Evolutionary conservation across 352 stramenopile genomes (phyloP).

Genomic region (Globisporangium nodosum): DNA sequence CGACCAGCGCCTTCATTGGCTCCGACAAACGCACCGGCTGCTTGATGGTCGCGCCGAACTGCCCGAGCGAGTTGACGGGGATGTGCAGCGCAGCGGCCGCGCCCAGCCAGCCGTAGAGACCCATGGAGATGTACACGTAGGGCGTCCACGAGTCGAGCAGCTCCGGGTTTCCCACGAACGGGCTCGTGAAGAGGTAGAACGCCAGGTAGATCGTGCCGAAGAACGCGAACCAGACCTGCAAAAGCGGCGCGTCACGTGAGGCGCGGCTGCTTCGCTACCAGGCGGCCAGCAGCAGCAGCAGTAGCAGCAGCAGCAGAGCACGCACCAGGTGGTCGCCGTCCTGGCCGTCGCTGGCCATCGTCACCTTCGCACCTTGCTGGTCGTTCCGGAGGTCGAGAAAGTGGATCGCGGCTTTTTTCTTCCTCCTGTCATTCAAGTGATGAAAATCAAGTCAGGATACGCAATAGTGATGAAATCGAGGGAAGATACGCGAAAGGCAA

Average conservation of each 20-base stretch:
- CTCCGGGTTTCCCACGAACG: conserved; percentile 81
- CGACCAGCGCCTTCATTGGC: too few species aligned
- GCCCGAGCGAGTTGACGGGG: conserved; percentile 58
- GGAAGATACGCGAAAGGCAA: not conserved
- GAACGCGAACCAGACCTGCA: conserved; percentile 77
- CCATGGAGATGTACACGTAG: conserved; percentile 87
- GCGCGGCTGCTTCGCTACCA: too few species aligned
- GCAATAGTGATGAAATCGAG: not conserved
- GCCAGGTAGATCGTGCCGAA: conserved; percentile 76
- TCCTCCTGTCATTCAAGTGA: not conserved
- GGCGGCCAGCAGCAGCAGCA: not conserved
- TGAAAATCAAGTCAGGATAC: too few species aligned
- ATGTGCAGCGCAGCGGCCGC: conserved; percentile 71
- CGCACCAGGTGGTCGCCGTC: conserved; percentile 13
- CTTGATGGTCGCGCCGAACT: conserved; percentile 80
- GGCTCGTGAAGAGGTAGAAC: conserved; percentile 88
- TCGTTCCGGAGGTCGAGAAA: not conserved
- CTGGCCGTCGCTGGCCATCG: not conserved
- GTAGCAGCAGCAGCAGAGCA: not conserved
- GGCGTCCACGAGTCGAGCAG: conserved; percentile 81
- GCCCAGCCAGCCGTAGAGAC: conserved; percentile 80
- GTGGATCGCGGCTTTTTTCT: not conserved
- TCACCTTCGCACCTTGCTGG: not conserved
- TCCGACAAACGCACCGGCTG: conserved; percentile 45
- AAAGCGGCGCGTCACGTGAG: not conserved